These are phyloP conservation scores for Sporobolomyces roseus DNA, from an alignment of 768 basidiomycete genomes.

Conservation along the genomic window DNA sequence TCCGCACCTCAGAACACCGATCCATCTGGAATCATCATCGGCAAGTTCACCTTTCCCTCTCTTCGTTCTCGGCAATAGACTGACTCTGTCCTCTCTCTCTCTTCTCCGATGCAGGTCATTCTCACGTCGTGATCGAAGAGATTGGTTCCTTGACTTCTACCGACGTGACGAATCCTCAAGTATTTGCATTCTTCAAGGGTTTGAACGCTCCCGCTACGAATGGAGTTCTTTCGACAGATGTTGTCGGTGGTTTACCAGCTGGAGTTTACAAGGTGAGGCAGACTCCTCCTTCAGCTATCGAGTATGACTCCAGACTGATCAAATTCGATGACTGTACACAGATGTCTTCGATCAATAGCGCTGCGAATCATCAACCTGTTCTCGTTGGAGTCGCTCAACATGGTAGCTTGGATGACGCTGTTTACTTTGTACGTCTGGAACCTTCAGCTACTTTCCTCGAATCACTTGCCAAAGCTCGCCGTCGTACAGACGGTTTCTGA, in stretches of 20 bases:
- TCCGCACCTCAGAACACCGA: slow-evolving; percentile 11
- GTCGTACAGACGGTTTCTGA: neutral
- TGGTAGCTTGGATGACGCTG: slow-evolving; percentile 59
- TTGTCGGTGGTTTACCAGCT: slow-evolving; percentile 58
- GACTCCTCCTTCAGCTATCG: too few species aligned
- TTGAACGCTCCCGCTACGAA: slow-evolving; percentile 53
- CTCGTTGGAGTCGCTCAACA: slow-evolving; percentile 56
- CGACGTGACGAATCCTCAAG: slow-evolving; percentile 54
- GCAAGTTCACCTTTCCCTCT: slow-evolving; percentile 38
- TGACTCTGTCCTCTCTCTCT: neutral
- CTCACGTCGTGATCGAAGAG: slow-evolving; percentile 59
- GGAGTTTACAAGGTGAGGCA: slow-evolving; percentile 59
- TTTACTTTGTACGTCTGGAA: slow-evolving; percentile 51
- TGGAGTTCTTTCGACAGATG: slow-evolving; percentile 56
- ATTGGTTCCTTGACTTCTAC: slow-evolving; percentile 55
- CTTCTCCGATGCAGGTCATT: slow-evolving; percentile 48
- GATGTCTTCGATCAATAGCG: slow-evolving; percentile 53
- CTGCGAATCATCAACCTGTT: slow-evolving; percentile 58
- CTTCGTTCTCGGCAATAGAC: neutral
- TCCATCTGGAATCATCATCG: slow-evolving; percentile 55
- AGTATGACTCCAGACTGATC: too few species aligned
- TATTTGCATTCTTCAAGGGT: slow-evolving; percentile 60
- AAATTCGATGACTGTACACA: too few species aligned
- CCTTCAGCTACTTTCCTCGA: too few species aligned
- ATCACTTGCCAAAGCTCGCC: neutral